These are phyloP conservation scores for Lactifluus volemus DNA, from an alignment of 768 basidiomycete genomes.

Conservation along the genomic window DNA sequence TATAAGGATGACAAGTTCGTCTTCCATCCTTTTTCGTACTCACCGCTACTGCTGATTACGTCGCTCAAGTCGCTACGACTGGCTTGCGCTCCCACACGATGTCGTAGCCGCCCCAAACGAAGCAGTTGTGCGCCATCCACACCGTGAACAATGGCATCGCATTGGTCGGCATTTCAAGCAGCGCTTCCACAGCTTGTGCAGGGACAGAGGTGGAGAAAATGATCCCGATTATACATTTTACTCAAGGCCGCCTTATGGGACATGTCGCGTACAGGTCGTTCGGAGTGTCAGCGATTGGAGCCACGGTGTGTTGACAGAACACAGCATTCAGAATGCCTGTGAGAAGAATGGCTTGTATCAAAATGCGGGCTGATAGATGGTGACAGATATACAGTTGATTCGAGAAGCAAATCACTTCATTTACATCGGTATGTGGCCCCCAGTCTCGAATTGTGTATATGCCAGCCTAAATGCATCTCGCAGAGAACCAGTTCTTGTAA, in stretches of 20 bases:
- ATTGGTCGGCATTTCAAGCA: slow-evolving; percentile 23
- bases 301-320: slow-evolving; percentile 83
- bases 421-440: slow-evolving; percentile 64
- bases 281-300: slow-evolving; percentile 91
- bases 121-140: slow-evolving; percentile 63
- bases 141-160: slow-evolving; percentile 50
- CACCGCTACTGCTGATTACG: neutral
- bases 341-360: slow-evolving; percentile 26
- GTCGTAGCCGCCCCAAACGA: slow-evolving; percentile 53
- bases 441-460: neutral
- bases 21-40: neutral
- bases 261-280: slow-evolving; percentile 69
- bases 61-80: slow-evolving; percentile 39
- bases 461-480: neutral
- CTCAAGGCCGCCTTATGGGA: slow-evolving; percentile 36
- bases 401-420: slow-evolving; percentile 79
- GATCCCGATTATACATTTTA: slow-evolving; percentile 32
- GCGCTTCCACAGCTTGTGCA: slow-evolving; percentile 25
- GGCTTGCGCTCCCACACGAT: slow-evolving; percentile 78
- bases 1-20: slow-evolving; percentile 40
- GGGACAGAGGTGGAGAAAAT: slow-evolving; percentile 25
- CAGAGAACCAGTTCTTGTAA: slow-evolving; percentile 84
- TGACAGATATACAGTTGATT: slow-evolving; percentile 68
- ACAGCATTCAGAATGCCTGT: slow-evolving; percentile 93
- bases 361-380: neutral